Percentiles rank a stretch among this genome's conserved stretches.
Conservation (phyloP, 2,329 filamentous ascomycete genomes). For the Metarhizium guizhouense region DNA sequence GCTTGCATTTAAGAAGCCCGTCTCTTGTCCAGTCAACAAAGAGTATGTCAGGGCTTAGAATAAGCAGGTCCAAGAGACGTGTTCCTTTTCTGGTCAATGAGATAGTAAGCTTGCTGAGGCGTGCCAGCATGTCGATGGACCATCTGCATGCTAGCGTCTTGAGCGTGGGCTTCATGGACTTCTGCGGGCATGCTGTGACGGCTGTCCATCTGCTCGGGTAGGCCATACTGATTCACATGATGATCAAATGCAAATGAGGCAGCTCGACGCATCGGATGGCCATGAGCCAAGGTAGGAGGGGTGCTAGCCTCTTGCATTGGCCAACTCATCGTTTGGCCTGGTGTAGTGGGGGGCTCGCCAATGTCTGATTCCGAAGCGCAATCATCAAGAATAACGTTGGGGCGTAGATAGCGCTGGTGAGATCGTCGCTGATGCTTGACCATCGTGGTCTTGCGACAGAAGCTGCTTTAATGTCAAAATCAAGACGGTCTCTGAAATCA, state of each 20-base stretch:
- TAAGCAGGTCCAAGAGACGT: too few relatives aligned
- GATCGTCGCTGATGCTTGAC: constrained; percentile 57
- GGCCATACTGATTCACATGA: constrained; percentile 35
- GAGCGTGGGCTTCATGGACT: constrained; percentile 36
- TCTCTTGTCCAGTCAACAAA: too few relatives aligned
- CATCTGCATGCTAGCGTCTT: constrained; percentile 35
- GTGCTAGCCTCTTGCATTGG: constrained; percentile 32
- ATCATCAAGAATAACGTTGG: constrained; percentile 44
- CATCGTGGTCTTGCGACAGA: constrained; percentile 65
- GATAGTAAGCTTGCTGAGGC: constrained; percentile 42
- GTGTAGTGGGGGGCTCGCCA: constrained; percentile 51
- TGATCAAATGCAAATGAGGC: constrained; percentile 46
- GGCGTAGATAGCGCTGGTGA: constrained; percentile 49
- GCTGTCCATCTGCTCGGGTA: constrained; percentile 31
- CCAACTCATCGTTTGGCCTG: constrained; percentile 46
- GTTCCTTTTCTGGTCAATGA: constrained; percentile 43
- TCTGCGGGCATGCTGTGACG: constrained; percentile 37
- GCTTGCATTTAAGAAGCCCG: too few relatives aligned
- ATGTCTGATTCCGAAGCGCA: constrained; percentile 47
- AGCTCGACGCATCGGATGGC: constrained; percentile 39
- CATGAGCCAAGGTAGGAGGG: constrained; percentile 26
- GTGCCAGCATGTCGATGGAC: constrained; percentile 40
- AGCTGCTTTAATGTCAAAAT: constrained; percentile 31
- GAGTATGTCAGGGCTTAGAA: too few relatives aligned
- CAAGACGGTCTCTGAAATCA: too few relatives aligned